Evolutionary conservation across 805 yeast species (phyloP).

Genomic region (Maudiozyma bulderi): DNA sequence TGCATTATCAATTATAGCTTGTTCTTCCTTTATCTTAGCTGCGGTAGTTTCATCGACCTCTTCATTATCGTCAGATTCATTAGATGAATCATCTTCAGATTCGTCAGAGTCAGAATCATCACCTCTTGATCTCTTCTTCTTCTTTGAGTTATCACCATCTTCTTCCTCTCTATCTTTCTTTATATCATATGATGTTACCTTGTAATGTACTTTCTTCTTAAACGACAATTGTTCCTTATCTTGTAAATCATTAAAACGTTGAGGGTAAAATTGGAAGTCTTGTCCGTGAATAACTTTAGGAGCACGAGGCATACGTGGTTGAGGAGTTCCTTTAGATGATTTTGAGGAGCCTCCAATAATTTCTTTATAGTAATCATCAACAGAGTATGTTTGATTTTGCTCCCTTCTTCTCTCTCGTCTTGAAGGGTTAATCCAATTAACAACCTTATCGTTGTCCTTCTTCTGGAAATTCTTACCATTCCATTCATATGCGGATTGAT

Average conservation of each 20-base stretch:
- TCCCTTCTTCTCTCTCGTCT: constrained; percentile 52
- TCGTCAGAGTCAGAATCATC: neutral
- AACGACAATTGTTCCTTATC: constrained; percentile 58
- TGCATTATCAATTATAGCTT: constrained; percentile 47
- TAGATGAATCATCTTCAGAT: constrained; percentile 4
- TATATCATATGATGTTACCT: constrained; percentile 49
- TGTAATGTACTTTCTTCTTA: constrained; percentile 50
- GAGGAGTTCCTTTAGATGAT: constrained; percentile 30
- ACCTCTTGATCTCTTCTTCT: constrained; percentile 14
- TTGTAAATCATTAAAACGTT: constrained; percentile 41
- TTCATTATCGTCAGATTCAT: constrained; percentile 37
- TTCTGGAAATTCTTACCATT: constrained; percentile 65
- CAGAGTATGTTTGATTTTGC: constrained; percentile 59
- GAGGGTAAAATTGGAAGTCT: constrained; percentile 68
- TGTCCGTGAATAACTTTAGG: constrained; percentile 57
- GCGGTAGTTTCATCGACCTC: constrained; percentile 7
- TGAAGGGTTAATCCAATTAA: constrained; percentile 63
- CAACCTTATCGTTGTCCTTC: constrained; percentile 29
- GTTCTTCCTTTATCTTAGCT: constrained; percentile 30
- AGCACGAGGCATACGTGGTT: constrained; percentile 40
- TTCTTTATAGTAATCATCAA: constrained; percentile 69
- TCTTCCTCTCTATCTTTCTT: constrained; percentile 35
- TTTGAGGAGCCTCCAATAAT: constrained; percentile 35
- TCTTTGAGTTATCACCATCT: neutral
- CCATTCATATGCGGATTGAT: constrained; percentile 92